Conservation (phyloP, 768 basidiomycete genomes). For the Serendipita sp. region DNA sequence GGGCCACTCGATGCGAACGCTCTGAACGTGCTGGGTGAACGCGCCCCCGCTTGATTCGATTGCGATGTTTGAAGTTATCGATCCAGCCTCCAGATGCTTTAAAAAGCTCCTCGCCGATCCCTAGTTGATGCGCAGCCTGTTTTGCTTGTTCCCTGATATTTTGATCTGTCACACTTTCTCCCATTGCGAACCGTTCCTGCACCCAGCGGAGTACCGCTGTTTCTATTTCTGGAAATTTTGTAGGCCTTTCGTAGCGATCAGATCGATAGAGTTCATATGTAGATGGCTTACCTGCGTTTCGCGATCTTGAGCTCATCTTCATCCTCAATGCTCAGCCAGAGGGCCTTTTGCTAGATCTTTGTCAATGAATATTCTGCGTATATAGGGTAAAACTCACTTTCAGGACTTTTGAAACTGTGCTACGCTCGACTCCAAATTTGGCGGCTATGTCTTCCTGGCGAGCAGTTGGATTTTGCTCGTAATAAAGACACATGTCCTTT, state of each 20-base stretch:
- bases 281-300: constrained; percentile 46
- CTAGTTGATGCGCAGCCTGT: constrained; percentile 39
- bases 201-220: constrained; percentile 41
- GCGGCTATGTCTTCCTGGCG: constrained; percentile 76
- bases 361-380: background rate
- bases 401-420: constrained; percentile 87
- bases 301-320: constrained; percentile 42
- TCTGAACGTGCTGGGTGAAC: background rate
- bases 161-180: constrained; percentile 39
- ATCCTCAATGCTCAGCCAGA: constrained; percentile 57
- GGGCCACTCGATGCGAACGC: background rate
- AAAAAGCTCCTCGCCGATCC: constrained; percentile 56
- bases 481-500: constrained; percentile 56
- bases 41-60: constrained; percentile 32
- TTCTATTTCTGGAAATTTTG: constrained; percentile 71
- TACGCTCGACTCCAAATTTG: constrained; percentile 65
- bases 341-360: constrained; percentile 36
- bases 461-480: constrained; percentile 43
- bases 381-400: constrained; percentile 24
- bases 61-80: constrained; percentile 78
- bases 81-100: constrained; percentile 89
- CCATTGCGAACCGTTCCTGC: constrained; percentile 28
- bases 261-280: background rate
- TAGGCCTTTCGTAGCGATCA: constrained; percentile 31
- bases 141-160: constrained; percentile 50